Base-by-base conservation (phyloP, 2,329 filamentous ascomycete species). In the Sclerotiophoma versabilis region DNA sequence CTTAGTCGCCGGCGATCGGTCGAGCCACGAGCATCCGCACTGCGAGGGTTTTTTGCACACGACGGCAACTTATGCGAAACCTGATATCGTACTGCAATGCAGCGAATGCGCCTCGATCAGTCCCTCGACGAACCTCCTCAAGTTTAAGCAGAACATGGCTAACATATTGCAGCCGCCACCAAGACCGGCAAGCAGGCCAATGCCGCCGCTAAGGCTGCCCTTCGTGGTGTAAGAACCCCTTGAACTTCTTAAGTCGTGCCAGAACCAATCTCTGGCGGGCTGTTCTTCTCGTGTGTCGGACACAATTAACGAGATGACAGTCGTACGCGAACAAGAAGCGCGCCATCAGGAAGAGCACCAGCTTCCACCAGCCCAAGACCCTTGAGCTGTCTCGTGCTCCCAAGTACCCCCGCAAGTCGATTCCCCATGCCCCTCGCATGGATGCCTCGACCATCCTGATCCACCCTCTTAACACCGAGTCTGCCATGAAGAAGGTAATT, bases 391-490 rank as follows among this genome's bases (percentile, higher is more conserved):
- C 92, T 51, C 91, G 95, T 77, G 80, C 88, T 44, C 93, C 93
- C 80, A 96, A 96, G 84, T 98, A 96, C 87, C 93, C 91, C 70
- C 92, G 93, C 84, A 96, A 95, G 86, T 93, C 92, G 69, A 87
- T 99, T 78, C 88, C 91, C 74, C 89, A 93, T 80, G 86, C 87
- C 77, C 89, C 93, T 72, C 90, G 92, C 73, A 91, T 99, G 75
- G 95, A 99, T 83, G 91, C 93, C 83, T 91, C 93, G 87, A 97
- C 96, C 88, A 86, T 98, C 79, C 90, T 99, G 80, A 85, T 98
- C 77, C 92, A 97, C 95, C 72, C 95, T 69, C 87, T 99, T 77
- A 99, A 99, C 89, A 99, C 95, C 59, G 95, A 99, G 90, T 95
- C 90, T 77, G 95, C 96, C 76, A 98, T 99, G 93, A 99, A 99